phyloP scores from a whole-genome alignment of 2,329 filamentous ascomycete species.

The Microcyclospora tardicrescens region DNA sequence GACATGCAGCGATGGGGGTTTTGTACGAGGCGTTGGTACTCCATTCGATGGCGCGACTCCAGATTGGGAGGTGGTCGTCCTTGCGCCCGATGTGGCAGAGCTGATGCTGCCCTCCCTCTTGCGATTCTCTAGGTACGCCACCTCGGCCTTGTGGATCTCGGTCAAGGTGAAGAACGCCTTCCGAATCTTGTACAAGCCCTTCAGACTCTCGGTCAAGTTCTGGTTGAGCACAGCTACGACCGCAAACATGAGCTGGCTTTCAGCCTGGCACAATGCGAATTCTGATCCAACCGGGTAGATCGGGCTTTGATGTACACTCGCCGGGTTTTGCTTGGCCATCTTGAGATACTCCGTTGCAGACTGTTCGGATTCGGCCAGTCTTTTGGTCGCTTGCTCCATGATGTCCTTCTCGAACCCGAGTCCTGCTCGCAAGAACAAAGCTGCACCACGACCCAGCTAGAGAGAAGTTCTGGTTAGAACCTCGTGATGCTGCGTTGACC shows the following conservation, averaged over 20 bases:
- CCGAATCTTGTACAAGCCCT: constrained; percentile 81
- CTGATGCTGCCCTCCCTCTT: neutral
- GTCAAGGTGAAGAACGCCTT: constrained; percentile 80
- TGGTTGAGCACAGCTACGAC: constrained; percentile 85
- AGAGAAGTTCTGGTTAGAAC: constrained; percentile 3
- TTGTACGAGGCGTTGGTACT: too few relatives aligned
- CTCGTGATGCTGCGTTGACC: neutral
- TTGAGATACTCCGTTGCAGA: constrained; percentile 64
- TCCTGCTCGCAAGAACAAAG: constrained; percentile 73
- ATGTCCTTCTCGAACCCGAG: constrained; percentile 85
- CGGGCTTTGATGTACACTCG: constrained; percentile 39
- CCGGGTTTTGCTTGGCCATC: constrained; percentile 52
- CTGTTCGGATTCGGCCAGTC: constrained; percentile 62
- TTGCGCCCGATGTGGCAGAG: too few relatives aligned
- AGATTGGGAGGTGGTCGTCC: too few relatives aligned
- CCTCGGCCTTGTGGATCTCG: constrained; percentile 62
- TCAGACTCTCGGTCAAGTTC: constrained; percentile 82
- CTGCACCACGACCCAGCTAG: constrained; percentile 64
- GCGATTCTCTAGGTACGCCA: constrained; percentile 35
- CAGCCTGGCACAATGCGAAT: constrained; percentile 69
- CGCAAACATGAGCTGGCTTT: constrained; percentile 79
- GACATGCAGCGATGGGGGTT: too few relatives aligned
- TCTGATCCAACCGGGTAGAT: constrained; percentile 79
- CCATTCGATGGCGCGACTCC: too few relatives aligned
- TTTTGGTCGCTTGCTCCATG: constrained; percentile 68